Evolutionary conservation across 2,329 filamentous ascomycete species (phyloP), one percentile per base, ranked within the genome.

Genomic region (Microcera coccophila): DNA sequence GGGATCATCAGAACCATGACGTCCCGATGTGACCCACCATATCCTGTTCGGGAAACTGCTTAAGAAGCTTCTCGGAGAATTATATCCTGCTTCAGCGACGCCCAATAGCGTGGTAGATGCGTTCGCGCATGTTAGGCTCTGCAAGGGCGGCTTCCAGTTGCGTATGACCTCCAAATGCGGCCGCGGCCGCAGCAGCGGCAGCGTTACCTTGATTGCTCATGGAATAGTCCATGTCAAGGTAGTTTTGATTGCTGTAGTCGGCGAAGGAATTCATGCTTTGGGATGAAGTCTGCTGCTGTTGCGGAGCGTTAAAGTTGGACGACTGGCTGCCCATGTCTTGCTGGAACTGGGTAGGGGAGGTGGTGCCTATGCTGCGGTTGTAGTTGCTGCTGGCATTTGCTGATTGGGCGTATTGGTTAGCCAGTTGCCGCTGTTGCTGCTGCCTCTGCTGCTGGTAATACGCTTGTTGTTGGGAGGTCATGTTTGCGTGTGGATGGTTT

Each of bases 181-280:
- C 39, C 10, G 38, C 26, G 21, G 31, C 19, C 31, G 19, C 32
- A 10, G 38, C 28, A 36, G 10, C 33, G 8, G 33, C 16, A 9
- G 33, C 33, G 29, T 8, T 17, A 17, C 12, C 12, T 17, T 8
- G 7, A 8, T 14, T n/a, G 11, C 8, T 37, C 19, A 52, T 42
- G 28, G 38, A 20, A 20, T 59, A 58, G 26, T 60, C 53, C 43
- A 61, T 55, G 26, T 55, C 45, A 16, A 59, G 41, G 12, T 60
- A 61, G 36, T 41, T 53, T 26, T 54, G 52, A 19, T 52, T 49
- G 4, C 36, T 20, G 32, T 54, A 61, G 24, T 40, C 38, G 4
- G 49, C 48, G 32, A 55, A 55, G 17, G 49, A 45, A 20, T 28
- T 36, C 24, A 58, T 44, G 21, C 37, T 39, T 7, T 45, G 36